phyloP scores from a whole-genome alignment of 495 filamentous ascomycete genomes.

The Daldinia decipiens region DNA sequence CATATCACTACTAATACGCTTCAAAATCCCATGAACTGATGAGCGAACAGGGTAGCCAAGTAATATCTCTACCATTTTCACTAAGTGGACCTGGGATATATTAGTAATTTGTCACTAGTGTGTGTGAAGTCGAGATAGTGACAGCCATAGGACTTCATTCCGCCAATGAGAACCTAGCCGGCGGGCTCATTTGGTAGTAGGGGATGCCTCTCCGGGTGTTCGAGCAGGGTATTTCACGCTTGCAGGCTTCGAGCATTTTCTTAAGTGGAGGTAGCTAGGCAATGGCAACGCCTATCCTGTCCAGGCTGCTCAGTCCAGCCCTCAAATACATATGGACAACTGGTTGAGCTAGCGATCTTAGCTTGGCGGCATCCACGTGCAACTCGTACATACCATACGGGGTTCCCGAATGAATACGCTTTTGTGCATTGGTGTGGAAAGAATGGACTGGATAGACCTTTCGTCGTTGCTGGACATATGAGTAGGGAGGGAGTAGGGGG shows the following conservation, averaged over 20 bases:
- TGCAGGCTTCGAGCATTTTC: constrained; percentile 23
- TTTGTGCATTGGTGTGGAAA: not conserved
- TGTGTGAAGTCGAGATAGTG: constrained; percentile 15
- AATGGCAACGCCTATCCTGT: constrained; percentile 21
- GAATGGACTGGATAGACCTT: not conserved
- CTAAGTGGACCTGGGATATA: constrained; percentile 11
- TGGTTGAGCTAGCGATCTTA: constrained; percentile 31
- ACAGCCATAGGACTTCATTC: constrained; percentile 35
- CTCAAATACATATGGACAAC: constrained; percentile 4
- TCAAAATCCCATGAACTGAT: constrained; percentile 17
- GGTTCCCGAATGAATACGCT: constrained; percentile 5
- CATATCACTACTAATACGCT: constrained; percentile 12
- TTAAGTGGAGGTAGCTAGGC: constrained; percentile 28
- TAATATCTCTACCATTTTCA: constrained; percentile 15
- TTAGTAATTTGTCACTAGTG: constrained; percentile 14
- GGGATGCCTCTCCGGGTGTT: constrained; percentile 16
- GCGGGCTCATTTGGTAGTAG: constrained; percentile 16
- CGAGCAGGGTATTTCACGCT: constrained; percentile 36
- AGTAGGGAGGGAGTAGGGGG: not conserved
- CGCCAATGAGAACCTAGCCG: constrained; percentile 29
- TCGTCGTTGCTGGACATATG: constrained; percentile 5
- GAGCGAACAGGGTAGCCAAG: not conserved
- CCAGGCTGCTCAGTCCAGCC: constrained; percentile 12
- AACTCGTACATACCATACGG: constrained; percentile 3
- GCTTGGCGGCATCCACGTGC: constrained; percentile 20